Evolutionary conservation across 1,284 basidiomycete species (phyloP).

Genomic region (Thelephora terrestris): DNA sequence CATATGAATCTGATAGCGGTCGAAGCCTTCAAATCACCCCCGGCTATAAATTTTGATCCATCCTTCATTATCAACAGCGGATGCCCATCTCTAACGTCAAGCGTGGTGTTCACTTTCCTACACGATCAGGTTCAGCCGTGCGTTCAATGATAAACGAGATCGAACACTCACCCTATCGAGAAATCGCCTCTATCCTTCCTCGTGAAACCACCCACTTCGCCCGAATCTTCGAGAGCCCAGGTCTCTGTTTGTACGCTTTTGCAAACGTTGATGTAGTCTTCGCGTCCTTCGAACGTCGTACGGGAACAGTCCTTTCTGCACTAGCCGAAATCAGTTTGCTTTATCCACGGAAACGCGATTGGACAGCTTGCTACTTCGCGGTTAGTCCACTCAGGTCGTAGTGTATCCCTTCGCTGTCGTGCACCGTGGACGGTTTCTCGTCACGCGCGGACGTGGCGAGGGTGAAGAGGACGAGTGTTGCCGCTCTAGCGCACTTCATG

Average conservation of each 20-base stretch:
- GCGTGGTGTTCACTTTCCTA: slow-evolving; percentile 52
- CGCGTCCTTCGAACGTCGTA: slow-evolving; percentile 33
- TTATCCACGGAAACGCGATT: background rate
- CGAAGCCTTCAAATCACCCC: slow-evolving; percentile 39
- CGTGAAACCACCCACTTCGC: slow-evolving; percentile 52
- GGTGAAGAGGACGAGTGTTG: slow-evolving; percentile 4
- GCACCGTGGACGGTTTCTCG: slow-evolving; percentile 29
- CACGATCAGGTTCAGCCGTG: background rate
- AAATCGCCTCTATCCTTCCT: slow-evolving; percentile 56
- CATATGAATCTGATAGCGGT: slow-evolving; percentile 61
- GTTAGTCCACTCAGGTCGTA: slow-evolving; percentile 56
- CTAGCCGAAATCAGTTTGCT: slow-evolving; percentile 14
- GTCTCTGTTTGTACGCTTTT: slow-evolving; percentile 41
- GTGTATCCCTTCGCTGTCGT: slow-evolving; percentile 32
- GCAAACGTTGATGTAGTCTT: slow-evolving; percentile 55
- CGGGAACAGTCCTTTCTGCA: slow-evolving; percentile 54
- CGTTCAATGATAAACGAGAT: background rate
- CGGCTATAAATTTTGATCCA: slow-evolving; percentile 48
- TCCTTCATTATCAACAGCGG: slow-evolving; percentile 41
- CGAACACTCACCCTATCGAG: slow-evolving; percentile 52
- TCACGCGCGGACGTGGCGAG: slow-evolving; percentile 11
- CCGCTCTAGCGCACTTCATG: slow-evolving; percentile 5
- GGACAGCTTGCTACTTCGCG: slow-evolving; percentile 30
- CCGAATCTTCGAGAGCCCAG: slow-evolving; percentile 43
- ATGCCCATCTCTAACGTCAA: slow-evolving; percentile 38